Conservation (phyloP, 169 alveolate genomes). For the Plasmodium knowlesi region DNA sequence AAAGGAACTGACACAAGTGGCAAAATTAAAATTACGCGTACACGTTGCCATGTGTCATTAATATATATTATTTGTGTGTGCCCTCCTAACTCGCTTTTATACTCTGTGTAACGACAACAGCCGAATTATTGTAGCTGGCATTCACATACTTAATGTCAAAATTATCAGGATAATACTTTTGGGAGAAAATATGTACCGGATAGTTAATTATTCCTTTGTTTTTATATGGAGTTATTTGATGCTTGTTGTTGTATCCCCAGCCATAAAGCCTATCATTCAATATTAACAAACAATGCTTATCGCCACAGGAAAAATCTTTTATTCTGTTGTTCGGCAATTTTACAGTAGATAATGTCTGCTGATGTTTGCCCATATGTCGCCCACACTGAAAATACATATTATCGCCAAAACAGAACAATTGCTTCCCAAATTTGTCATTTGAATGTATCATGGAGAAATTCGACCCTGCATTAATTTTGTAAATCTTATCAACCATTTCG, state of each 20-base stretch:
- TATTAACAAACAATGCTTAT: constrained; percentile 66
- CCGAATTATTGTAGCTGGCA: constrained; percentile 65
- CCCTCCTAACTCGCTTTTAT: neutral
- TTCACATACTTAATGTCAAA: constrained; percentile 53
- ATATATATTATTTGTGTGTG: neutral
- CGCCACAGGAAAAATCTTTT: constrained; percentile 73
- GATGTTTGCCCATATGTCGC: constrained; percentile 65
- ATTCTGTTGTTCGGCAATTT: constrained; percentile 60
- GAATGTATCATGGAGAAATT: constrained; percentile 67
- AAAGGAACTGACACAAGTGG: neutral
- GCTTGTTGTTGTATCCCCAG: constrained; percentile 67
- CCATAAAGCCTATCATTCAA: constrained; percentile 61
- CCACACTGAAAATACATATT: constrained; percentile 73
- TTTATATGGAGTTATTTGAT: constrained; percentile 67
- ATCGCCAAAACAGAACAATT: constrained; percentile 71
- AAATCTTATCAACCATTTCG: constrained; percentile 56
- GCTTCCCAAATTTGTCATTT: constrained; percentile 68
- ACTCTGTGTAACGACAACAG: constrained; percentile 36
- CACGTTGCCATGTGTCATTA: neutral
- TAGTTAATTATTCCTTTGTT: constrained; percentile 63
- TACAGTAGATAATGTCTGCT: constrained; percentile 73
- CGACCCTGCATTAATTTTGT: constrained; percentile 69
- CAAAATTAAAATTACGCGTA: neutral
- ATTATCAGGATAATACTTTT: constrained; percentile 9
- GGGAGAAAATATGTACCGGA: constrained; percentile 29